Conservation (phyloP, 2,329 filamentous ascomycete species). For the Chrysoporthe austroafricana region DNA sequence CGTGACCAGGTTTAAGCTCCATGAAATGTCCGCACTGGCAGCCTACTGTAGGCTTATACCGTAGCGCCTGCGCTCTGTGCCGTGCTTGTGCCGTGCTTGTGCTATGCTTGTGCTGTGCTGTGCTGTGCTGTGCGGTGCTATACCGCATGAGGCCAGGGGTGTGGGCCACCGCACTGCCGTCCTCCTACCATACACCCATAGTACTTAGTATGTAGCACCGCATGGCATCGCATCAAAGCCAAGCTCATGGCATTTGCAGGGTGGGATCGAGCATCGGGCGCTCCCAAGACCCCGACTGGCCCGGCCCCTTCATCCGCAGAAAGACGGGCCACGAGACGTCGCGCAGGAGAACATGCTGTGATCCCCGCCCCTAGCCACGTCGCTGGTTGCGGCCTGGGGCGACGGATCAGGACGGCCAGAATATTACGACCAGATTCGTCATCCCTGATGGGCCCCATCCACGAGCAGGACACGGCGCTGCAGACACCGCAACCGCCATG, state of each 20-base stretch:
- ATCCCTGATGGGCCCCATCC: not conserved
- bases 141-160: not conserved
- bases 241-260: not conserved
- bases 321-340: not conserved
- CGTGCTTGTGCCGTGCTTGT: not conserved
- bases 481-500: not conserved
- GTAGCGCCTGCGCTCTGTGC: not conserved
- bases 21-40: not conserved
- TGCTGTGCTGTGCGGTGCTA: no score
- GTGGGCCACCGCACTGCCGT: not conserved
- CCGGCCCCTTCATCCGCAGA: conserved; percentile 1
- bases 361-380: not conserved
- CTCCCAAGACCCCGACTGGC: conserved; percentile 17
- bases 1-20: not conserved
- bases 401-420: not conserved
- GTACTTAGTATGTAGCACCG: not conserved
- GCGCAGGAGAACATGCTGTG: not conserved
- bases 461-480: not conserved
- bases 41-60: not conserved
- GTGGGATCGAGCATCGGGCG: not conserved
- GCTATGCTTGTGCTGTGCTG: no score
- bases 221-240: not conserved
- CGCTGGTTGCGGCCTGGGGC: not conserved
- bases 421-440: not conserved
- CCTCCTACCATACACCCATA: no score